Percentiles rank a stretch among this genome's conserved stretches.
Evolutionary conservation across 148 eudicot genomes (phyloP).

Genomic region (Chenopodium berlandieri): DNA sequence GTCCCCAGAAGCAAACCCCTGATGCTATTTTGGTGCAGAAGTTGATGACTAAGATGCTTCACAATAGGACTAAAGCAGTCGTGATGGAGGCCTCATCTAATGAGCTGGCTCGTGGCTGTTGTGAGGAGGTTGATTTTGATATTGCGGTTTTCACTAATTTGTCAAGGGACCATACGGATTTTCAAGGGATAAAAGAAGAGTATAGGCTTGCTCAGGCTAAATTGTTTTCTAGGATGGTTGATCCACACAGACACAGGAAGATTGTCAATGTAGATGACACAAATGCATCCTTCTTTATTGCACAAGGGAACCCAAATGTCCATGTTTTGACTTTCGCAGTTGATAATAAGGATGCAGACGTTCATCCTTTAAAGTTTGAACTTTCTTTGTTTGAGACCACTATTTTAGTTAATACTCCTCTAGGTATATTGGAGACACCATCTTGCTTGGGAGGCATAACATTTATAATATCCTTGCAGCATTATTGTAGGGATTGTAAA

Average conservation of each 20-base stretch:
- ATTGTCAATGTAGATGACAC: conserved; percentile 88
- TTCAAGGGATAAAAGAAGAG: conserved; percentile 70
- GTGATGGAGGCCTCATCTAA: conserved; percentile 83
- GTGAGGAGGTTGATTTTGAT: conserved; percentile 91
- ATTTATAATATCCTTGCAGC: conserved; percentile 91
- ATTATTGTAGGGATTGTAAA: conserved; percentile 74
- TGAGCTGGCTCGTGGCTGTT: conserved; percentile 62
- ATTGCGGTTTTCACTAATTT: conserved; percentile 88
- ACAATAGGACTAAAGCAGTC: conserved; percentile 89
- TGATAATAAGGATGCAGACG: conserved; percentile 90
- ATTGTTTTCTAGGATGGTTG: conserved; percentile 86
- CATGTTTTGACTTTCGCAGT: conserved; percentile 83
- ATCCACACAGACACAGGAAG: conserved; percentile 86
- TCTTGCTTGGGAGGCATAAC: conserved; percentile 90
- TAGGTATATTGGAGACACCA: conserved; percentile 90
- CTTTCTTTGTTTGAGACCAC: conserved; percentile 95
- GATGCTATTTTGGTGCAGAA: conserved; percentile 87
- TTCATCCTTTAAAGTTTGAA: conserved; percentile 77
- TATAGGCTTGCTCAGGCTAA: conserved; percentile 59
- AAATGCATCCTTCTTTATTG: conserved; percentile 63
- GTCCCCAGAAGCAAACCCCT: conserved; percentile 34
- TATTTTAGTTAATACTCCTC: conserved; percentile 82
- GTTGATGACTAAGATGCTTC: conserved; percentile 90
- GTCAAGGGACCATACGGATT: conserved; percentile 56
- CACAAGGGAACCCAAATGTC: conserved; percentile 77